These are phyloP conservation scores for Trichosanthes truncata DNA, from an alignment of 306 rosid species.

Conservation along the genomic window DNA sequence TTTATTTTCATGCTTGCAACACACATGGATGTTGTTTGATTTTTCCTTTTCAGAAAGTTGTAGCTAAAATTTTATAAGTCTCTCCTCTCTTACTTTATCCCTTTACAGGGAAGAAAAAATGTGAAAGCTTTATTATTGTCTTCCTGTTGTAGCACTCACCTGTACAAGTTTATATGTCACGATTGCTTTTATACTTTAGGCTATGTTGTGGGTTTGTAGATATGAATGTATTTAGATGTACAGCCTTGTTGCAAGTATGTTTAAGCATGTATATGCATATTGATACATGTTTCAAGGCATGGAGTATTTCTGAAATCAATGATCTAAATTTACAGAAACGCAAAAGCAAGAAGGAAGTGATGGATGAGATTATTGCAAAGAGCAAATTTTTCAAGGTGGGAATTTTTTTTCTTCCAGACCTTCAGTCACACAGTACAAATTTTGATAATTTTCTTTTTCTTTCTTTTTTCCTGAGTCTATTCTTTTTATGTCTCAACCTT, in stretches of 20 bases:
- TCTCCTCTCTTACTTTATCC: background rate
- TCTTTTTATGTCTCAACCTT: background rate
- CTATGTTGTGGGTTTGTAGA: background rate
- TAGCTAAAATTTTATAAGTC: background rate
- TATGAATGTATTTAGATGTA: background rate
- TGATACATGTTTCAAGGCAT: background rate
- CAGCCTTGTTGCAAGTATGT: background rate
- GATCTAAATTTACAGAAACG: constrained; percentile 40
- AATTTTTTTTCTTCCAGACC: constrained; percentile 9
- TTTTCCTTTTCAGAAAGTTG: background rate
- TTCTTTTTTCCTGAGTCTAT: background rate
- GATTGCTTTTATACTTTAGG: background rate
- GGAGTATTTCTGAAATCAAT: background rate
- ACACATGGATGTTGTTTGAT: background rate
- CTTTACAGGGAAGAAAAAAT: background rate
- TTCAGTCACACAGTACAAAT: background rate
- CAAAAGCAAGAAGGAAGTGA: constrained; percentile 84
- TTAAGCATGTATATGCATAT: background rate
- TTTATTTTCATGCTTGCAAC: background rate
- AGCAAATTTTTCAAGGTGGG: constrained; percentile 74
- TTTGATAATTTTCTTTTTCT: background rate
- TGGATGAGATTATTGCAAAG: constrained; percentile 69
- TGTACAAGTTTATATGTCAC: background rate
- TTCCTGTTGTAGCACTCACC: background rate
- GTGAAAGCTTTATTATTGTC: background rate